phyloP scores from a whole-genome alignment of 2,329 filamentous ascomycete genomes.

The Aspergillus sp. region DNA sequence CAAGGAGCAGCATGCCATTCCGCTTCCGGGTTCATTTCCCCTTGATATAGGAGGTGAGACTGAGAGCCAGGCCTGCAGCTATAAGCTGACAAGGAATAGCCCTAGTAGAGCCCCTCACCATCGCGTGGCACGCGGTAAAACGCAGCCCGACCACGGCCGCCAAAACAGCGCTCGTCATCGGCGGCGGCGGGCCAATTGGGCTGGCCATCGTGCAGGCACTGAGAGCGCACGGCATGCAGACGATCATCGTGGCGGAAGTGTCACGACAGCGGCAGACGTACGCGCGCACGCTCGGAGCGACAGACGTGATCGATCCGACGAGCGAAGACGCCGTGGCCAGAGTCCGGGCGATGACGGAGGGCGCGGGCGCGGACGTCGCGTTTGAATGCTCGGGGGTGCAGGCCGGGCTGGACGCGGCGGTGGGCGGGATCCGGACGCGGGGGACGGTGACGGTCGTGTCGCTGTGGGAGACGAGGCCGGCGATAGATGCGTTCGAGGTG shows the following conservation, averaged over 20 bases:
- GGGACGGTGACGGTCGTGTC: slow-evolving; percentile 55
- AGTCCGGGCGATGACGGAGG: slow-evolving; percentile 39
- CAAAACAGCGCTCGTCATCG: slow-evolving; percentile 42
- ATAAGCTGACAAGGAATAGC: slow-evolving; percentile 24
- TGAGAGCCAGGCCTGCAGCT: not conserved
- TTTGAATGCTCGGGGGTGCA: slow-evolving; percentile 57
- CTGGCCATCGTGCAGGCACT: slow-evolving; percentile 51
- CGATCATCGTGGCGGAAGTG: slow-evolving; percentile 51
- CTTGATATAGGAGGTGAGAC: slow-evolving; percentile 16
- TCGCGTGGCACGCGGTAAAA: slow-evolving; percentile 55
- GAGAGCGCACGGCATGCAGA: slow-evolving; percentile 41
- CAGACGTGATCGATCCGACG: slow-evolving; percentile 44
- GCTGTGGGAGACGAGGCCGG: slow-evolving; percentile 50
- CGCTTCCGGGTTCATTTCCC: slow-evolving; percentile 14
- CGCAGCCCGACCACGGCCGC: slow-evolving; percentile 37
- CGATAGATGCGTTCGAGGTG: slow-evolving; percentile 45
- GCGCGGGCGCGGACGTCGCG: slow-evolving; percentile 44
- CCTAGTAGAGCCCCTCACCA: slow-evolving; percentile 53
- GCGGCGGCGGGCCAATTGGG: slow-evolving; percentile 55
- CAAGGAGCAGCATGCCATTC: slow-evolving; percentile 11
- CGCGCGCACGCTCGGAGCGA: slow-evolving; percentile 46
- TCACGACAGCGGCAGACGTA: slow-evolving; percentile 43
- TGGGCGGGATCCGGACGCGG: slow-evolving; percentile 41
- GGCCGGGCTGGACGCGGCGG: slow-evolving; percentile 38
- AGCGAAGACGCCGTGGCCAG: slow-evolving; percentile 38